These are phyloP conservation scores for Musa balbisiana DNA, from an alignment of 202 grass and related monocot genomes.

Conservation along the genomic window DNA sequence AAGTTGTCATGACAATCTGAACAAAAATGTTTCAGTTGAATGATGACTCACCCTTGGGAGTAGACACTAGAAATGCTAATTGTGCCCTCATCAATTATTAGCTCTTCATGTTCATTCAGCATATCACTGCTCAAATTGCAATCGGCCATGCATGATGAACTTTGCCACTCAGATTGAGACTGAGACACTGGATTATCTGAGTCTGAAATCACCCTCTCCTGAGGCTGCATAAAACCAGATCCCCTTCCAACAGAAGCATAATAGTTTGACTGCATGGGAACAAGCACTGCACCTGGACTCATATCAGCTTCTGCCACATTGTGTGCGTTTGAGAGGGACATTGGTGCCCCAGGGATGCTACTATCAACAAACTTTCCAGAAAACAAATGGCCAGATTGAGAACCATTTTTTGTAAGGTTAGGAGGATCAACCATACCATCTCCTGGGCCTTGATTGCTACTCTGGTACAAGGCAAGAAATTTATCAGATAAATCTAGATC, in stretches of 20 bases:
- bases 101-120: constrained; percentile 37
- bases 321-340: constrained; percentile 35
- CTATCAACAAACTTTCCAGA: constrained; percentile 11
- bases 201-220: constrained; percentile 22
- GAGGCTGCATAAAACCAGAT: constrained; percentile 12
- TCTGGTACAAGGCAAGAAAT: background rate
- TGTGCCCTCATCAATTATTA: constrained; percentile 67
- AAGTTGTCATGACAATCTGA: background rate
- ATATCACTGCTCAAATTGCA: constrained; percentile 35
- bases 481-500: background rate
- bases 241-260: constrained; percentile 18
- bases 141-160: constrained; percentile 28
- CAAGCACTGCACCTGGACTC: constrained; percentile 24
- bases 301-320: constrained; percentile 39
- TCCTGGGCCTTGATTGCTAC: constrained; percentile 4
- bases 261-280: constrained; percentile 21
- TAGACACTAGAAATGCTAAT: constrained; percentile 56
- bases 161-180: constrained; percentile 39
- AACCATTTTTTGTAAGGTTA: constrained; percentile 12
- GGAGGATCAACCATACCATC: constrained; percentile 9
- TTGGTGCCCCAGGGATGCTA: background rate
- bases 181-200: constrained; percentile 35
- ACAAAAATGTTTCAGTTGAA: background rate
- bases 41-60: constrained; percentile 44
- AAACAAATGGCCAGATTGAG: constrained; percentile 10